A percentile compares a stretch with the other conserved stretches of the same genome.
These are phyloP conservation scores for Zopfochytrium polystomum DNA, from an alignment of 371 early-diverging fungal species.

Conservation along the genomic window DNA sequence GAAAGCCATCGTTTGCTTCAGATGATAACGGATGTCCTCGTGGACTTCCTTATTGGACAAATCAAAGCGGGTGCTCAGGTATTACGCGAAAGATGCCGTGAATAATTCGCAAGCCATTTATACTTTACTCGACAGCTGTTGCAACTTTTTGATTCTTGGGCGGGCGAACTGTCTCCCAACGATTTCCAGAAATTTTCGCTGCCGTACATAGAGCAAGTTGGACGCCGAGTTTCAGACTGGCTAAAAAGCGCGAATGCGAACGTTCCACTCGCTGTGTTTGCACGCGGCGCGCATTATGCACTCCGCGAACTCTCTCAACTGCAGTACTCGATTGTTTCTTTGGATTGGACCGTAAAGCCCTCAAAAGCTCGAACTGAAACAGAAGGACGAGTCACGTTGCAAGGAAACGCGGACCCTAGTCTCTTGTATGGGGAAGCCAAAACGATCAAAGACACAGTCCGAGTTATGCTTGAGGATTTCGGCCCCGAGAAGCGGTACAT, in stretches of 20 bases:
- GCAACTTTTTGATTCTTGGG: conserved; percentile 97
- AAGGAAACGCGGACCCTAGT: conserved; percentile 95
- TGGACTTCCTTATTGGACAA: conserved; percentile 87
- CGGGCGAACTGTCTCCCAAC: conserved; percentile 81
- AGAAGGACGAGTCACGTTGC: conserved; percentile 57
- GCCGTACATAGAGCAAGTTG: conserved; percentile 84
- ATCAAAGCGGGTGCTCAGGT: conserved; percentile 97
- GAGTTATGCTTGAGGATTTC: conserved; percentile 82
- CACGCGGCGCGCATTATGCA: conserved; percentile 83
- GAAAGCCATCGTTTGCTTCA: conserved; percentile 75
- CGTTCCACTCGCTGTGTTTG: conserved; percentile 90
- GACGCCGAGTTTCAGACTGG: conserved; percentile 62
- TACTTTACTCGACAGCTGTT: too few relatives aligned
- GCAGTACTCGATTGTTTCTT: conserved; percentile 78
- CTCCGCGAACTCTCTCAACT: conserved; percentile 63
- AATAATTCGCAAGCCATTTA: too few relatives aligned
- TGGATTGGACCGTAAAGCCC: conserved; percentile 91
- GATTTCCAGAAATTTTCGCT: conserved; percentile 81
- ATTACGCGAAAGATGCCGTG: conserved; percentile 7
- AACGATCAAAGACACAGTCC: conserved; percentile 68
- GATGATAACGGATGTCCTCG: conserved; percentile 76
- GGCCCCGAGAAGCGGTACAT: conserved; percentile 71
- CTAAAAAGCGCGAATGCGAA: conserved; percentile 42
- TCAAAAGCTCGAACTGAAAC: conserved; percentile 50
- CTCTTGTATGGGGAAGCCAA: conserved; percentile 74